These are phyloP conservation scores for Toxoplasma gondii DNA, from an alignment of 169 alveolate species.

Conservation along the genomic window DNA sequence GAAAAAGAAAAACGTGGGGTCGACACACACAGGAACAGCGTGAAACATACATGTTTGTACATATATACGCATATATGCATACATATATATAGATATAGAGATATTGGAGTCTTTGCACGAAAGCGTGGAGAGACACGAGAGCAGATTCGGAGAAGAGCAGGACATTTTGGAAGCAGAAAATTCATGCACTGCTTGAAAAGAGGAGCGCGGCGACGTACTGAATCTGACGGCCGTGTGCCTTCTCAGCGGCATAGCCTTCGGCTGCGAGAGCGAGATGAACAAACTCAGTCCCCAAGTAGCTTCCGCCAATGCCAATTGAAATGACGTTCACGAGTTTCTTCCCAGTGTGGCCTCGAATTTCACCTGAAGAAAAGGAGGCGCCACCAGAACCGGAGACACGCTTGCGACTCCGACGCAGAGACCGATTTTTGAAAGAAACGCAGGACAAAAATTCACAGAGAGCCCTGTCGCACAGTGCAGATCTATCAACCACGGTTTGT, in stretches of 20 bases:
- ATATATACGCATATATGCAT: neutral
- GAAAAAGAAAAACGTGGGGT: neutral
- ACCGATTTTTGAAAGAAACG: too few species aligned
- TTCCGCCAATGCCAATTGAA: slow-evolving; percentile 99
- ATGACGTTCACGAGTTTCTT: slow-evolving; percentile 89
- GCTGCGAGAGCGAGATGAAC: slow-evolving; percentile 72
- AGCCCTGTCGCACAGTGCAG: too few species aligned
- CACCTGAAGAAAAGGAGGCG: slow-evolving; percentile 78
- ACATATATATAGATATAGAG: slow-evolving; percentile 27
- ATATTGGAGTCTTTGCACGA: neutral
- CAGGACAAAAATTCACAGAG: neutral
- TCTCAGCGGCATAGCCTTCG: slow-evolving; percentile 7
- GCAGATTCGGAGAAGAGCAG: neutral
- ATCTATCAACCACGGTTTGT: too few species aligned
- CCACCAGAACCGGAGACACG: neutral
- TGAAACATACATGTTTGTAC: neutral
- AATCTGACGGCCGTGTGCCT: slow-evolving; percentile 26
- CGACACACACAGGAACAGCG: neutral
- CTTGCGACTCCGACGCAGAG: neutral
- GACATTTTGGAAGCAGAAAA: neutral
- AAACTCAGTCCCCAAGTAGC: slow-evolving; percentile 95
- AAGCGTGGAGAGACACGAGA: neutral
- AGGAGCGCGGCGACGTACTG: neutral
- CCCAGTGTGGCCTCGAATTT: slow-evolving; percentile 92
- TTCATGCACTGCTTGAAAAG: neutral